Conservation (phyloP, 441 rosid species). For the Omphalea diandra region DNA sequence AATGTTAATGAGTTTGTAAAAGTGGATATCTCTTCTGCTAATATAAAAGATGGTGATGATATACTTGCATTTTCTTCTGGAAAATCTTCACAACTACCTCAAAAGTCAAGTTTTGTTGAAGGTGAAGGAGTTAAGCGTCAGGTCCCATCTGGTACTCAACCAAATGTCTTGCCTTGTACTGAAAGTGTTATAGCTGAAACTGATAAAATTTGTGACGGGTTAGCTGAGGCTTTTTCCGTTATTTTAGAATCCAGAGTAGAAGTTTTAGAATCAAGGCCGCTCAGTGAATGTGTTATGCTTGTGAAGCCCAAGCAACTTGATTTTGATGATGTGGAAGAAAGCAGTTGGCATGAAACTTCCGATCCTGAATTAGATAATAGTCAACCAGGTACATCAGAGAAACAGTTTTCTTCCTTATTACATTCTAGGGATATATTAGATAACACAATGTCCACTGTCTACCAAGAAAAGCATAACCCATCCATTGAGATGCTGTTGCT, state of each 20-base stretch:
- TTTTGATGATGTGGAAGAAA: conserved; percentile 45
- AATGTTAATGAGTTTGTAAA: conserved; percentile 10
- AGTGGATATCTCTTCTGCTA: conserved; percentile 11
- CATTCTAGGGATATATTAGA: conserved; percentile 27
- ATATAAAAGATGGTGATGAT: conserved; percentile 14
- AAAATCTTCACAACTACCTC: conserved; percentile 21
- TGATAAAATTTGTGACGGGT: conserved; percentile 1
- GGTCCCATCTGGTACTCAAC: conserved; percentile 21
- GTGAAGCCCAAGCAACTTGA: conserved; percentile 47
- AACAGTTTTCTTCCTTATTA: conserved; percentile 23
- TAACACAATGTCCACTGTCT: conserved; percentile 28
- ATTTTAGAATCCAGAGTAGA: conserved; percentile 30
- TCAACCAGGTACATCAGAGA: conserved; percentile 25
- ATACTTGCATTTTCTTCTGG: conserved; percentile 9
- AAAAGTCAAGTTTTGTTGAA: conserved; percentile 18
- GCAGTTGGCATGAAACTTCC: conserved; percentile 30
- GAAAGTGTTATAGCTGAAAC: conserved; percentile 20
- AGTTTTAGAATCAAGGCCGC: conserved; percentile 29
- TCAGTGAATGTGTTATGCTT: conserved; percentile 27
- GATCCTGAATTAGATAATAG: conserved; percentile 27
- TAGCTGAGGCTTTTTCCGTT: conserved; percentile 25
- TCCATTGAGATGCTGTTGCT: conserved; percentile 23
- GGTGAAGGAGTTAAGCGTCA: conserved; percentile 26
- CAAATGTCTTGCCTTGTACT: conserved; percentile 23
- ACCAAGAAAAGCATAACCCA: conserved; percentile 29